Evolutionary conservation across 2,329 filamentous ascomycete species (phyloP).

Genomic region (Cladosporium sp.): DNA sequence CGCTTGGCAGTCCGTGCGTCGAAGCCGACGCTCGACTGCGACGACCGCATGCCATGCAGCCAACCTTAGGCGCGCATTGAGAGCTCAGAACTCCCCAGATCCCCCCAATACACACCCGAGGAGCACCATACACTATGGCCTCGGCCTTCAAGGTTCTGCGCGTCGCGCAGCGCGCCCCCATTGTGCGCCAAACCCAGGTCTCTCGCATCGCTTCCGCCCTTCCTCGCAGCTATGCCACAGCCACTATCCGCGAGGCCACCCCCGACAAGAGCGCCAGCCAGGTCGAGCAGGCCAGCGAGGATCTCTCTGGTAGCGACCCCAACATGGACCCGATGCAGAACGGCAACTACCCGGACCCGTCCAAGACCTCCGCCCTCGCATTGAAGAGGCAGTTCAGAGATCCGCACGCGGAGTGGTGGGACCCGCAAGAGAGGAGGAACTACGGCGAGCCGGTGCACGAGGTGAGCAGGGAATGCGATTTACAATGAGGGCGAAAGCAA

Average conservation of each 20-base stretch:
- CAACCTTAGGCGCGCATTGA: conserved; percentile 8
- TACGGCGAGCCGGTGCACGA: conserved; percentile 95
- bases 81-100: background rate
- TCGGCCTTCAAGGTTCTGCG: conserved; percentile 21
- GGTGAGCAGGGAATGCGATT: background rate
- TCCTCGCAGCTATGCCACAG: conserved; percentile 22
- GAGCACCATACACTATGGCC: conserved; percentile 19
- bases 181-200: conserved; percentile 19
- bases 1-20: background rate
- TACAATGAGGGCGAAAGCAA: background rate
- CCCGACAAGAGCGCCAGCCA: conserved; percentile 21
- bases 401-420: conserved; percentile 91
- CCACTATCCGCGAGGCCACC: conserved; percentile 15
- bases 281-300: conserved; percentile 24
- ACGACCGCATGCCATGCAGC: background rate
- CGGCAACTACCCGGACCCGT: conserved; percentile 76
- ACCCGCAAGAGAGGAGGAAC: conserved; percentile 94
- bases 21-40: conserved; percentile 8
- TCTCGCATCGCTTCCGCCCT: conserved; percentile 19
- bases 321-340: conserved; percentile 51
- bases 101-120: conserved; percentile 1
- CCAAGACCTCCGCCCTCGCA: conserved; percentile 37
- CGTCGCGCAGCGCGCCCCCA: conserved; percentile 24
- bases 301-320: conserved; percentile 22
- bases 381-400: conserved; percentile 90